phyloP scores from a whole-genome alignment of 2,329 filamentous ascomycete species.

The Scleromitrula shiraiana region DNA sequence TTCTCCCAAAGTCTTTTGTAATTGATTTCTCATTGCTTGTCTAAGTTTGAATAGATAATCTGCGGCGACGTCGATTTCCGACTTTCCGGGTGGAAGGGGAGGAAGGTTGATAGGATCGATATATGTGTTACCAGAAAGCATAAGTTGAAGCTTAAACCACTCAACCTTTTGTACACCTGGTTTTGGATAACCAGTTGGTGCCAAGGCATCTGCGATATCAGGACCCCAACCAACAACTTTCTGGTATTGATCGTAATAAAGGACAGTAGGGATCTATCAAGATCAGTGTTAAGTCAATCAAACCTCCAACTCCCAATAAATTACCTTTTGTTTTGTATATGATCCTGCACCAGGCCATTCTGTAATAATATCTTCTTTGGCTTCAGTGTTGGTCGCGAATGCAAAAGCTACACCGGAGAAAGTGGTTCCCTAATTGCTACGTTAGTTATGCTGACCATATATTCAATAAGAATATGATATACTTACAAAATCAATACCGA shows the following conservation, averaged over 20 bases:
- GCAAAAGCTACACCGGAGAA: constrained; percentile 96
- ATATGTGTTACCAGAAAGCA: constrained; percentile 97
- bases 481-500: constrained; percentile 95
- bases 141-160: constrained; percentile 99
- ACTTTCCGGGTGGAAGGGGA: constrained; percentile 93
- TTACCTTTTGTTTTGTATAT: constrained; percentile 96
- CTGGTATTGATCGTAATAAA: constrained; percentile 99
- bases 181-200: constrained; percentile 95
- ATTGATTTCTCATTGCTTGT: constrained; percentile 89
- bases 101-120: constrained; percentile 99
- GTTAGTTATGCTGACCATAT: constrained; percentile 11
- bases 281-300: constrained; percentile 16
- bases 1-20: constrained; percentile 94
- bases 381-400: constrained; percentile 91
- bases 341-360: constrained; percentile 98
- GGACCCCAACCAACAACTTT: constrained; percentile 99
- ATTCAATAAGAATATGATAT: constrained; percentile 17
- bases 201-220: constrained; percentile 93
- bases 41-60: constrained; percentile 98
- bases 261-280: constrained; percentile 85
- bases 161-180: constrained; percentile 97
- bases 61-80: constrained; percentile 97
- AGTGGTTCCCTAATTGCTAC: constrained; percentile 67
- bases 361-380: constrained; percentile 97
- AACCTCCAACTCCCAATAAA: background rate